phyloP scores from a whole-genome alignment of 352 stramenopile genomes.

The Phytophthora citricola region DNA sequence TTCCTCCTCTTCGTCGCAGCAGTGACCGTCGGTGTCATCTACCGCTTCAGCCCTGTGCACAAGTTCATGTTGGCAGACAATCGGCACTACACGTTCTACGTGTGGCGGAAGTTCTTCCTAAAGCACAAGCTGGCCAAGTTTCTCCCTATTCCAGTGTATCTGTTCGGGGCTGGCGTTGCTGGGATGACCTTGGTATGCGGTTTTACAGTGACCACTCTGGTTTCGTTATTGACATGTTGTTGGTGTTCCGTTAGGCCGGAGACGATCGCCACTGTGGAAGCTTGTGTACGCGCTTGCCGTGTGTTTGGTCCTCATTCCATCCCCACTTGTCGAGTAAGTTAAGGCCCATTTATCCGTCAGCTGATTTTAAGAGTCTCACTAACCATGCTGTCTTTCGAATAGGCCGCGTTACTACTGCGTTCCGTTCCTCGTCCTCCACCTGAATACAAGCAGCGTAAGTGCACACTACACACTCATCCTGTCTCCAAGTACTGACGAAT shows the following conservation, averaged over 20 bases:
- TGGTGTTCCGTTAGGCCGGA: conserved; percentile 39
- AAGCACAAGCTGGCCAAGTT: conserved; percentile 79
- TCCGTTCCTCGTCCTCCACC: conserved; percentile 79
- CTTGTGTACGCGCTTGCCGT: conserved; percentile 78
- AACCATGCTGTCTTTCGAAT: conserved; percentile 11
- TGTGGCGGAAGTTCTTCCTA: conserved; percentile 90
- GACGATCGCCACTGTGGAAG: conserved; percentile 74
- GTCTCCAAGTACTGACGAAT: conserved; percentile 6
- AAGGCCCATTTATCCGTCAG: background rate
- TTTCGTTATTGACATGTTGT: background rate
- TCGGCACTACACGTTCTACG: conserved; percentile 93
- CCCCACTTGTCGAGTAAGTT: conserved; percentile 88
- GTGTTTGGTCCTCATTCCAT: conserved; percentile 84
- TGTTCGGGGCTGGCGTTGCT: conserved; percentile 75
- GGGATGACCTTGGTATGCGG: conserved; percentile 65
- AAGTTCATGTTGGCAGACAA: conserved; percentile 94
- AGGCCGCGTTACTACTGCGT: conserved; percentile 87
- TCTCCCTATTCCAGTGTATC: conserved; percentile 60
- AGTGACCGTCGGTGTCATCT: conserved; percentile 49
- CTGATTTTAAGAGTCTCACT: conserved; percentile 3
- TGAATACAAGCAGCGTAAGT: conserved; percentile 76
- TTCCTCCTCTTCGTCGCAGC: conserved; percentile 35
- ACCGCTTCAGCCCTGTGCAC: conserved; percentile 81
- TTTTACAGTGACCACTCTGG: background rate
- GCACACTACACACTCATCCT: background rate